A percentile compares a stretch with the other conserved stretches of the same genome.
These are phyloP conservation scores for Fusarium globosum DNA, from an alignment of 2,329 filamentous ascomycete species.

Conservation along the genomic window DNA sequence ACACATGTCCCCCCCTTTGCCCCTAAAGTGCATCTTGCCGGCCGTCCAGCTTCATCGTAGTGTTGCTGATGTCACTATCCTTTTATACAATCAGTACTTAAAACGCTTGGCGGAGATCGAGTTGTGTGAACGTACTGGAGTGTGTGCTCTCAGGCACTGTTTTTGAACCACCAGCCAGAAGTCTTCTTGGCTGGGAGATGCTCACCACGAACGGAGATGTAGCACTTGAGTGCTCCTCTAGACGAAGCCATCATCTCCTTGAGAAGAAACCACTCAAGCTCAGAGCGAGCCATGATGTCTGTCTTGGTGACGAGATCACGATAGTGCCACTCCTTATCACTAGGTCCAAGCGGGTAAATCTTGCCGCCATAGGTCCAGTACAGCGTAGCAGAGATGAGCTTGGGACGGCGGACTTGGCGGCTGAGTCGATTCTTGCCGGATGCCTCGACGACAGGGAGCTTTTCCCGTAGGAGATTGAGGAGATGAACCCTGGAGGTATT, in stretches of 20 bases:
- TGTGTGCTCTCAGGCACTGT: conserved; percentile 6
- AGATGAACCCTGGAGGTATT: conserved; percentile 42
- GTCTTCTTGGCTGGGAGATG: conserved; percentile 6
- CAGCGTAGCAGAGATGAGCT: conserved; percentile 35
- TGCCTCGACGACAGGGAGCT: conserved; percentile 21
- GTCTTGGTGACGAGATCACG: conserved; percentile 43
- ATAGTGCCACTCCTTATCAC: conserved; percentile 44
- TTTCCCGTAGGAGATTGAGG: conserved; percentile 37
- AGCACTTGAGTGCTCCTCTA: conserved; percentile 41
- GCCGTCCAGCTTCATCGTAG: not conserved
- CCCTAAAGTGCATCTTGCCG: not conserved
- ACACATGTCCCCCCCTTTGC: conserved; percentile 4
- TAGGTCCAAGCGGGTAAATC: conserved; percentile 38
- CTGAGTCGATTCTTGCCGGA: conserved; percentile 5
- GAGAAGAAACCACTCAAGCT: conserved; percentile 44
- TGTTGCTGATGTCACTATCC: not conserved
- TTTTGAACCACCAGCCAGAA: conserved; percentile 37
- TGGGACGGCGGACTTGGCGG: conserved; percentile 26
- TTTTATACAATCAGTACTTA: not conserved
- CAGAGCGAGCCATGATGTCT: conserved; percentile 40
- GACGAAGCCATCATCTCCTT: conserved; percentile 45
- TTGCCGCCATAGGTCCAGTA: conserved; percentile 43
- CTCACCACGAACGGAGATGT: conserved; percentile 41
- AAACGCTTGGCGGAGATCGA: not conserved
- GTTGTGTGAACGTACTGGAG: not conserved